Base-by-base conservation (phyloP, 352 stramenopile species). In the Elongisporangium prolatum region DNA sequence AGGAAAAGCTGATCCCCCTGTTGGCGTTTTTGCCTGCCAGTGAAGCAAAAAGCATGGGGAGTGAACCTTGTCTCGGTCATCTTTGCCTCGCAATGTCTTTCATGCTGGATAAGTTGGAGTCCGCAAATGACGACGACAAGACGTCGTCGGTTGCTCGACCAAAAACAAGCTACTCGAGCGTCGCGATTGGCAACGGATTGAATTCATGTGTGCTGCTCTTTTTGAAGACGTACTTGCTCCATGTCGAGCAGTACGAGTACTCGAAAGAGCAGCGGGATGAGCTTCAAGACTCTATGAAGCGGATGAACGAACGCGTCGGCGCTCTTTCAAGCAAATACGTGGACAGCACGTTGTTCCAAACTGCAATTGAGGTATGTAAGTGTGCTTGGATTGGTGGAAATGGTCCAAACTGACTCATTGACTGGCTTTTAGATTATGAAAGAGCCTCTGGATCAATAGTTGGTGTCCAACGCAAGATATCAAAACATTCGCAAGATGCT, bases 61-160 rank as follows among this genome's bases (percentile, higher is more conserved):
- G 77, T 38, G 70, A 71, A 40, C 74, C 72, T 4, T 68, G 77
- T 22, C 51, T 90, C 13, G 80, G 80, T 22, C 80, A 90, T 34
- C 54, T 90, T 13, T 77, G 65, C 50, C 54, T 85, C 16, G 75
- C 75, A n/a, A 90, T 90, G 71, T 68, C 87, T 49, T 90, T 76
- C 51, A 66, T 76, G 18, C 63, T 90, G 21, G 70, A 78, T 56
- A 64, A 84, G 48, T 59, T 88, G n/a, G 34, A 44, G n/a, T 70
- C 21, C 21, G 38, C 56, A 66, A 44, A 20, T 60, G 14, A 49
- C 24, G 6, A 37, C 18, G 21, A 69, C 55, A 24, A 34, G 21
- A 54, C n/a, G 50, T 17, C 20, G 14, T 51, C 34, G 14, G 10
- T 3, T 44, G 34, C 34, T 44, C 11, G 9, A 44, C 34, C 34